These are phyloP conservation scores for Trichocladium uniseriatum DNA, from an alignment of 495 filamentous ascomycete species.

Conservation along the genomic window DNA sequence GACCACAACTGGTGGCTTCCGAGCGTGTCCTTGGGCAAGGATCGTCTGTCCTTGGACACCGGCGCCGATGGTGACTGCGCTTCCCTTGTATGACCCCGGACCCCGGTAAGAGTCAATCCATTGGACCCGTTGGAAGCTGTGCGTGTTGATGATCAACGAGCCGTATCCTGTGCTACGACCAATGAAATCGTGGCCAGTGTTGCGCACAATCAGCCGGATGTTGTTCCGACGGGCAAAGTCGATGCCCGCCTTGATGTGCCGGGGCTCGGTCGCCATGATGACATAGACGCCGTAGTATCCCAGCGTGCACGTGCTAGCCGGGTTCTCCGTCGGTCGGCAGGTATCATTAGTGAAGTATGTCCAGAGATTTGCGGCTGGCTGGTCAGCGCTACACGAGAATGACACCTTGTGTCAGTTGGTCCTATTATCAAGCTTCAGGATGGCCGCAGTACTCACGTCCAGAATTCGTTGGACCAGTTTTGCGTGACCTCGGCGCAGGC, in stretches of 20 bases:
- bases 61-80: slow-evolving; percentile 46
- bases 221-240: slow-evolving; percentile 45
- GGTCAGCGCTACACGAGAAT: slow-evolving; percentile 19
- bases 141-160: slow-evolving; percentile 52
- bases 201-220: slow-evolving; percentile 51
- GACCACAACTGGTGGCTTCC: slow-evolving; percentile 32
- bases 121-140: slow-evolving; percentile 43
- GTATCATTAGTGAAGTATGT: slow-evolving; percentile 34
- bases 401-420: background rate
- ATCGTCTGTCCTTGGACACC: slow-evolving; percentile 45
- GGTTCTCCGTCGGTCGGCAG: slow-evolving; percentile 40
- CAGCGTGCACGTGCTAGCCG: slow-evolving; percentile 39
- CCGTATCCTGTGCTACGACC: slow-evolving; percentile 48
- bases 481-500: slow-evolving; percentile 27
- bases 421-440: no score
- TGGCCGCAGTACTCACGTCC: slow-evolving; percentile 28
- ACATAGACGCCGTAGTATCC: slow-evolving; percentile 46
- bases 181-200: slow-evolving; percentile 50
- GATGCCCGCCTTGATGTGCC: slow-evolving; percentile 40
- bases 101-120: slow-evolving; percentile 34
- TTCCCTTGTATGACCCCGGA: slow-evolving; percentile 20
- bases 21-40: slow-evolving; percentile 33
- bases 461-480: slow-evolving; percentile 29
- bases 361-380: slow-evolving; percentile 30
- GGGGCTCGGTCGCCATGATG: slow-evolving; percentile 34